Evolutionary conservation across 1,284 basidiomycete genomes (phyloP), one percentile per base, ranked within the genome.

Genomic region (Macrocystidia cucumis): DNA sequence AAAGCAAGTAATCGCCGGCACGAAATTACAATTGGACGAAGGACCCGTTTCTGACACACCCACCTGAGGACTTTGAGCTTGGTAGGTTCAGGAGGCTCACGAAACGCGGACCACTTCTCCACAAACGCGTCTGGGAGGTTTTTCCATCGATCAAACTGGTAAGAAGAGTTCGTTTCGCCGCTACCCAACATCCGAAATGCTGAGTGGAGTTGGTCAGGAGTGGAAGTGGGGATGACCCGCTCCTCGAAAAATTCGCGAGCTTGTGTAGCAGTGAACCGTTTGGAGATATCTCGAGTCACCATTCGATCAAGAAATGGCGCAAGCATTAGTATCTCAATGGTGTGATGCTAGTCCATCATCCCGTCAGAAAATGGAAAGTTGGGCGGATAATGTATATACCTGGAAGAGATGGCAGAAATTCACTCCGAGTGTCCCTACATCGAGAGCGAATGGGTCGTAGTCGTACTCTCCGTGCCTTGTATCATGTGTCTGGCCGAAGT

Each of bases 361-460:
- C 8, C 9, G 25, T 12, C 20, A 39, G 4, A 22, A 18, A 3
- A 23, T 5, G 25, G 18, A 29, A 18, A 5, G 12, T 7, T 7
- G 16, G 4, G 8, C 11, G n/a, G n/a, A n/a, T n/a, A n/a, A n/a
- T n/a, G n/a, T n/a, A 31, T 11, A 44, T 14, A 45, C 50, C 21
- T 48, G 39, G 30, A 32, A 46, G 11, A 4, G 1, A 4, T 8
- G 0, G 16, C 39, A 43, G 16, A 49, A 39, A 6, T 32, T 9
- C 1, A 38, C 29, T 4, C 55, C 52, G 11, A 56, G 14, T 4
- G 29, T 29, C 1, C 43, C 49, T 5, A 57, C 49, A 20, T 56
- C 54, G 20, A 41, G 49, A 1, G 48, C 44, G 33, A 56, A 56
- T 2, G 55, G 55, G 24, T 55, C 45, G 35, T 47, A 55, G 20